Base-by-base conservation (phyloP, 352 stramenopile species). In the Phytophthora pluvialis region DNA sequence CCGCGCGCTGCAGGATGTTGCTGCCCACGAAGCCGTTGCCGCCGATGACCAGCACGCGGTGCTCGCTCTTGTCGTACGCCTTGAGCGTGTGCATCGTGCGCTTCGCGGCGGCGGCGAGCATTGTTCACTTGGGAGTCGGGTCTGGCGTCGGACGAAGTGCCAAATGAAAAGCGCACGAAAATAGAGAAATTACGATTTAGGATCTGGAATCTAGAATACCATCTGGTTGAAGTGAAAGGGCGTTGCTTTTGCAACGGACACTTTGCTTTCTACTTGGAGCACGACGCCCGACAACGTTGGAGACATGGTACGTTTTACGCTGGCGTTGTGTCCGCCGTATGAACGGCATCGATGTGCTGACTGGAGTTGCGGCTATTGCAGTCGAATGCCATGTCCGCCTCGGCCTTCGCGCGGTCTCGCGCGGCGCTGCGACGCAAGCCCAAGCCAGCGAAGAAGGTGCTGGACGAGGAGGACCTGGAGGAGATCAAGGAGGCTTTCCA, bases 401-500 rank as follows among this genome's bases (percentile, higher is more conserved):
- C 80, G n/a, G 73, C 79, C 38, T 91, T 91, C 38, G 83, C 81
- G 35, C 67, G 81, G 18, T 91, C 83, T 8, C 73, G 81, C 13
- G 83, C 81, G 4, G 79, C 79, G 4, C 49, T 90, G 46, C 76
- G 80, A 18, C 80, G 82, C 44, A 91, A 90, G 45, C 77, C 77
- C 10, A 77, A 80, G 28, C 71, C 73, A 2, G 75, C 77, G 6
- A 94, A 93, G 61, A 94, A 93, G 66, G 80, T 71, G 29, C 73
- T 98, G 45, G 93, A 98, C 64, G 91, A 98, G 61, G 94, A 98
- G 55, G 83, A 96, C 29, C 56, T 97, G 38, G 91, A 98, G 50
- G 94, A 98, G 74, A 90, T 98, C 59, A 97, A 96, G 47, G 94
- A 98, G 73, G 94, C 94, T 6, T 98, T 98, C 66, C 93, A 91